A percentile compares a stretch with the other conserved stretches of the same genome.
These are phyloP conservation scores for Globisporangium echinulatum DNA, from an alignment of 352 stramenopile species.

Conservation along the genomic window DNA sequence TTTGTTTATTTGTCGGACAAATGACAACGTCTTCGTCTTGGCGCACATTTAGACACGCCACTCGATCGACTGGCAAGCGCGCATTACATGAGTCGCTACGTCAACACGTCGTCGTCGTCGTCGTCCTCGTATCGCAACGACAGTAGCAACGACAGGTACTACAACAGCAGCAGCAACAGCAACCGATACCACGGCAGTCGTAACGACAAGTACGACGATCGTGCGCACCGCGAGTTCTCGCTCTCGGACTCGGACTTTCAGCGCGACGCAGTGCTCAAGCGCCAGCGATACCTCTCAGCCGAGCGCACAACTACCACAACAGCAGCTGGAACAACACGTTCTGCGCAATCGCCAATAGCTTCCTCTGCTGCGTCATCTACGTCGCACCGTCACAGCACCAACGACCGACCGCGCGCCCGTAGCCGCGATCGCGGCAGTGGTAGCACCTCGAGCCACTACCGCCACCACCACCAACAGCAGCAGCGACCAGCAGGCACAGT, in stretches of 20 bases:
- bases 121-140: background rate
- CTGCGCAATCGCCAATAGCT: background rate
- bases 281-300: conserved; percentile 33
- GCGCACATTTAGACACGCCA: too few species aligned
- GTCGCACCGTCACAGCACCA: background rate
- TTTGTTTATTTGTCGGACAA: too few species aligned
- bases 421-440: background rate
- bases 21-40: too few species aligned
- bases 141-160: background rate
- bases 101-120: background rate
- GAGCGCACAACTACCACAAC: conserved; percentile 5
- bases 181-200: background rate
- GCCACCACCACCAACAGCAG: background rate
- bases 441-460: background rate
- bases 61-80: too few species aligned
- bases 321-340: background rate
- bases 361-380: background rate
- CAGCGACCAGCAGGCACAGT: background rate
- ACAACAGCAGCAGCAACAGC: background rate
- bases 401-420: too few species aligned
- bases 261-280: conserved; percentile 47
- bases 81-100: background rate
- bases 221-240: conserved; percentile 27
- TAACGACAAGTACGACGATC: background rate
- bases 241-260: conserved; percentile 57